Evolutionary conservation across 1,284 basidiomycete species (phyloP), one percentile per base, ranked within the genome.

Genomic region (Pascua guehoae): DNA sequence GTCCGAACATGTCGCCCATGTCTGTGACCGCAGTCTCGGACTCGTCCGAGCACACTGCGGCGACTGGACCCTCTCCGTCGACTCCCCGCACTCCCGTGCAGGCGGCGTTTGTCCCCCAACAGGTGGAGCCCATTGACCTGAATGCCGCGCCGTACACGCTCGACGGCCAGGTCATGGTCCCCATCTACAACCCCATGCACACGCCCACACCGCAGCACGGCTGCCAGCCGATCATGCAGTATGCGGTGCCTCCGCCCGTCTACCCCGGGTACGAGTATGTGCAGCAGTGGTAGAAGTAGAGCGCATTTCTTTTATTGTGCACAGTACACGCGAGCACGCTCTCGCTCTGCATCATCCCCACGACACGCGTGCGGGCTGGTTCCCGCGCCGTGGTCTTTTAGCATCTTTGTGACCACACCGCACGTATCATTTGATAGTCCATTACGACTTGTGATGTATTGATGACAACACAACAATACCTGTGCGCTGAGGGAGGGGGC

Each of bases 41-140:
- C 37, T 24, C 57, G 37, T 58, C 60, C 8, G 56, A 58, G 4
- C 37, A 15, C 9, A 40, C 47, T 3, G 32, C 43, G 9, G 48
- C 52, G 5, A 17, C 46, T 16, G 42, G 32, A 15, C 46, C 58
- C 4, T 54, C 51, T 43, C 60, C 60, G 9, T 44, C 40, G 40
- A 58, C 54, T 2, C 60, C 60, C 0, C 52, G 54, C 49, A 62
- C 60, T 0, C 60, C 60, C 10, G 49, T 57, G 12, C 60, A 62
- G 49, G 42, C 60, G 11, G 50, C 51, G 10, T 51, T 62, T 41
- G 45, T 56, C 44, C 56, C 60, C 16, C 41, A 39, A 18, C 49
- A 53, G 41, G 51, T 53, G 45, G 40, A 49, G 40, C 44, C 46
- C 36, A 14, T 49, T 32, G 59, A 61, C 53, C 45, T 57, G 46